Percentiles rank a stretch among this genome's conserved stretches.
phyloP scores from a whole-genome alignment of 768 basidiomycete species.

The Suillus alpinus region DNA sequence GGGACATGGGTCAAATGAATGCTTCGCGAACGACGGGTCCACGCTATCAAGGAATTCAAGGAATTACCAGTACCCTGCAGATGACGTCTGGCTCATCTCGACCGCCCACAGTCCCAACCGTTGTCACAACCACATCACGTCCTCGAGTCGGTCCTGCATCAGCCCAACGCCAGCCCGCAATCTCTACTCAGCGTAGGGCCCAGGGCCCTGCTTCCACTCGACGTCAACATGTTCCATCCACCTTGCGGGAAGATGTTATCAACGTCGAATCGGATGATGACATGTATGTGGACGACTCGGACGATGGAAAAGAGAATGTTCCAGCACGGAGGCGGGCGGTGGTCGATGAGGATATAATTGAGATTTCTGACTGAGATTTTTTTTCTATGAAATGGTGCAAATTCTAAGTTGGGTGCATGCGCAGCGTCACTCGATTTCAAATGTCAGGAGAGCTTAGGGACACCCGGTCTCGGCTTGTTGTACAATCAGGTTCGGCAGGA shows the following conservation, averaged over 20 bases:
- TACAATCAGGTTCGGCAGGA: neutral
- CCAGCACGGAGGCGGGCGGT: conserved; percentile 41
- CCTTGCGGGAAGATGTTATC: conserved; percentile 32
- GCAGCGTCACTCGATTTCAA: neutral
- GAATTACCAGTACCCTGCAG: neutral
- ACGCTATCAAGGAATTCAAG: neutral
- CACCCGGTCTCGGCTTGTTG: neutral
- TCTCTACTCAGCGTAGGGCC: neutral
- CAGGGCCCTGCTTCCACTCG: neutral
- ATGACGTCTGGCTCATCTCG: neutral
- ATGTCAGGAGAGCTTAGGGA: neutral
- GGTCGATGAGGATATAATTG: conserved; percentile 46
- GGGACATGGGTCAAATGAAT: neutral
- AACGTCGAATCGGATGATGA: conserved; percentile 44
- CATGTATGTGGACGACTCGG: conserved; percentile 9
- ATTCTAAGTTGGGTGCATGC: too few species aligned
- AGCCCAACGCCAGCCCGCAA: neutral
- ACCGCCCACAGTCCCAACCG: neutral
- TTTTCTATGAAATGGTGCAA: neutral
- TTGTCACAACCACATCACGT: neutral
- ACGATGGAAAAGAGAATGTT: conserved; percentile 64
- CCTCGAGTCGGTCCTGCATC: neutral
- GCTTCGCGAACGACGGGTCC: neutral
- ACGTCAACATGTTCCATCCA: neutral
- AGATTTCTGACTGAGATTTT: conserved; percentile 40